Evolutionary conservation across 2,329 filamentous ascomycete genomes (phyloP).

Genomic region (Penicillium sp.): DNA sequence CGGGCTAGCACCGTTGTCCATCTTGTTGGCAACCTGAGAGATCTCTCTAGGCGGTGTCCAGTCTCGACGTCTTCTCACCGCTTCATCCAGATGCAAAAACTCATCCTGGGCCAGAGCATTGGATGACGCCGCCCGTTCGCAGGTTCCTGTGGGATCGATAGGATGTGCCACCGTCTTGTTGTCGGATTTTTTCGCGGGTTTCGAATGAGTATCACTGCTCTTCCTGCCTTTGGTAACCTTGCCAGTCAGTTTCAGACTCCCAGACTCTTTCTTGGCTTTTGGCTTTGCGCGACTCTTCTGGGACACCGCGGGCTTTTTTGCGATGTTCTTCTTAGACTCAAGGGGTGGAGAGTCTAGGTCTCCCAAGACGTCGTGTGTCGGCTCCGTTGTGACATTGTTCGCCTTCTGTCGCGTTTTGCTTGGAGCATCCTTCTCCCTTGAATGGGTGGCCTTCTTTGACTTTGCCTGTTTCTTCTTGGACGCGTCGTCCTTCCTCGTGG

Average conservation of each 20-base stretch:
- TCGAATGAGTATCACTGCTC: conserved; percentile 14
- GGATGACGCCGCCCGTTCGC: conserved; percentile 4
- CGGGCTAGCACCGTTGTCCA: conserved; percentile 9
- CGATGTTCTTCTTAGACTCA: conserved; percentile 15
- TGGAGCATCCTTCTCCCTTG: conserved; percentile 4
- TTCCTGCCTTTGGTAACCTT: conserved; percentile 38
- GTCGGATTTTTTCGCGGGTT: conserved; percentile 12
- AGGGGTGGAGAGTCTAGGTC: conserved; percentile 2
- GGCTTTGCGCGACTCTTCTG: conserved; percentile 29
- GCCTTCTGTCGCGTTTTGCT: conserved; percentile 17
- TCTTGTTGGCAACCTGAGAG: conserved; percentile 24
- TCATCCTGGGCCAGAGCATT: conserved; percentile 24
- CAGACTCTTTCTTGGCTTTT: conserved; percentile 23
- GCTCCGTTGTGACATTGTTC: conserved; percentile 17
- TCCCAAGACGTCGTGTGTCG: not conserved
- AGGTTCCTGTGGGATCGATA: not conserved
- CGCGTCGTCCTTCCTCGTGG: conserved; percentile 8
- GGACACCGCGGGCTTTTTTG: conserved; percentile 23
- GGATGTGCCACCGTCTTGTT: conserved; percentile 13
- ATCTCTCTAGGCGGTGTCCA: conserved; percentile 68
- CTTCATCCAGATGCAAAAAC: conserved; percentile 43
- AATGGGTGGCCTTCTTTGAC: conserved; percentile 11
- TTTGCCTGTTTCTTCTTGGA: conserved; percentile 13
- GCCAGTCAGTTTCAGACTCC: conserved; percentile 38
- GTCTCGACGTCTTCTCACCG: conserved; percentile 57